Base-by-base conservation (phyloP, 1,139 yeast genomes). In the Suhomyces yuchorum region DNA sequence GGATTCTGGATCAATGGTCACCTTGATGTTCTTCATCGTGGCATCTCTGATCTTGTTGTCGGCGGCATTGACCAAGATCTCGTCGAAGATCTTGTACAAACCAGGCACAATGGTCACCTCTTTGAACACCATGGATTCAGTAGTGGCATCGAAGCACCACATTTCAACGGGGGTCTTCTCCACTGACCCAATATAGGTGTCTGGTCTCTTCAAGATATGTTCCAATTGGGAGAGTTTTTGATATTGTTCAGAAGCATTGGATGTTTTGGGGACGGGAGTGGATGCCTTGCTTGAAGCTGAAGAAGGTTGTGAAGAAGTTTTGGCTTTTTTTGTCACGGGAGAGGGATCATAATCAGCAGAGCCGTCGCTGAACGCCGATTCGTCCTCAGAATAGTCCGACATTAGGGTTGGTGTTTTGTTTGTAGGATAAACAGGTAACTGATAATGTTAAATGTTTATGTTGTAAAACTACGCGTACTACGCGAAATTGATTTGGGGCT, bases 31-130 rank as follows among this genome's bases (percentile, higher is more conserved):
- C 61, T 84, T 88, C 99, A 95, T 95, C 8, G 79, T 60, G 1
- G 96, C 90, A 63, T 95, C 99, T 58, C 99, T 83, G 55, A 93
- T 93, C 71, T 95, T 95, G 73, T 95, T 95, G 68, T 95, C 99
- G 14, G 99, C 99, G 2, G 99, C 99, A 67, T 95, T 95, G 48
- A 95, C 99, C 56, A 95, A 75, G 55, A 95, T 92, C 71, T 95
- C 99, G 69, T 95, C 99, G 66, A 93, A 95, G 46, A 95, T 93
- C 71, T 95, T 95, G 71, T 90, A 93, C 52, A 95, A 71, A 47
- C 99, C 99, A 3, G 99, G 99, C 14, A 93, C 98, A 56, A 91
- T 87, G 40, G 78, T 81, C 30, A 93, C 96, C 28, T 75, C 78
- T 55, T 78, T 82, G 58, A 74, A 84, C 40, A 71, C 82, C 96